These are phyloP conservation scores for Acer negundo DNA, from an alignment of 345 rosid genomes.

Conservation along the genomic window DNA sequence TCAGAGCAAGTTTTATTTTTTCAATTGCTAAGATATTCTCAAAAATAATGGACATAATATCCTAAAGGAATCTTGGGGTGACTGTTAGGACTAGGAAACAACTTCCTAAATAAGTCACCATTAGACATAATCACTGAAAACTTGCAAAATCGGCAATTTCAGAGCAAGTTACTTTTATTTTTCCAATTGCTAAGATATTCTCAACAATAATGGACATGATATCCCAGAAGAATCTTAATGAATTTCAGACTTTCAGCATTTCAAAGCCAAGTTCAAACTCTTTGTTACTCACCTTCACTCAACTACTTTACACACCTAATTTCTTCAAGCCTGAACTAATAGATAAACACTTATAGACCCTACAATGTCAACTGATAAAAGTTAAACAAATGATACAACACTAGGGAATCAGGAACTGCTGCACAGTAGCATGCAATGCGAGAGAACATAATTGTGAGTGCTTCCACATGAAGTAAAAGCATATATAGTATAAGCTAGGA, in stretches of 20 bases:
- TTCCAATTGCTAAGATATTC: background rate
- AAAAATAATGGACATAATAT: no score
- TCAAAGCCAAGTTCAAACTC: background rate
- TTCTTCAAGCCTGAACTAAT: background rate
- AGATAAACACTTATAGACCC: background rate
- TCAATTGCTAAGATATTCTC: no score
- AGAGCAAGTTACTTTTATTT: background rate
- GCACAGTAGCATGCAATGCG: conserved; percentile 8
- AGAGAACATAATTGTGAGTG: conserved; percentile 4
- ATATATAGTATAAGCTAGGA: conserved; percentile 6
- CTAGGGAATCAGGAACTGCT: conserved; percentile 14
- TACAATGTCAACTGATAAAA: conserved; percentile 1
- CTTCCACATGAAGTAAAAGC: conserved; percentile 4
- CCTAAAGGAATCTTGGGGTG: no score
- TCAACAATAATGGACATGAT: background rate
- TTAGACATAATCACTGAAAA: background rate
- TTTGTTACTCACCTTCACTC: background rate
- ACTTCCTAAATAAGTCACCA: conserved; percentile 5
- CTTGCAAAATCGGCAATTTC: conserved; percentile 5
- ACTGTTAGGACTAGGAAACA: background rate
- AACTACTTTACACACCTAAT: background rate
- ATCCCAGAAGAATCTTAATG: conserved; percentile 3
- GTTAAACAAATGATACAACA: conserved; percentile 10
- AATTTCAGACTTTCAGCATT: background rate
- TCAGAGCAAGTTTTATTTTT: background rate